Evolutionary conservation across 2,329 filamentous ascomycete genomes (phyloP).

Genomic region (Ophiocordyceps unilateralis): DNA sequence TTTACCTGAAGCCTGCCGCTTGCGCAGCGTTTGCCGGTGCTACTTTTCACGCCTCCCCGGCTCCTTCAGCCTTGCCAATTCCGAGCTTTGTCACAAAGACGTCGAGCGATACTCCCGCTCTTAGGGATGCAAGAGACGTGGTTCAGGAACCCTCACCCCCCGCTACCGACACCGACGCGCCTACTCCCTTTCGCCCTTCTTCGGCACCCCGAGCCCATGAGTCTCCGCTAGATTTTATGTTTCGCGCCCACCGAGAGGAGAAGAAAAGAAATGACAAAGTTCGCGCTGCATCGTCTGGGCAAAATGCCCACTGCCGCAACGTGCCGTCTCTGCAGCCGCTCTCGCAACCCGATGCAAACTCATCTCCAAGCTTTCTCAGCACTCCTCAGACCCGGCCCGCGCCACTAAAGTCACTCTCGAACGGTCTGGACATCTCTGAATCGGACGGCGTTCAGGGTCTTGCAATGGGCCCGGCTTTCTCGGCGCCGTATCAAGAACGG

Average conservation of each 20-base stretch:
- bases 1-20: constrained; percentile 25
- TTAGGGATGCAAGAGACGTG: constrained; percentile 17
- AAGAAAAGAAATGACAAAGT: constrained; percentile 42
- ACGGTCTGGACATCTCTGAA: constrained; percentile 26
- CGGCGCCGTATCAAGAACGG: constrained; percentile 45
- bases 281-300: constrained; percentile 20
- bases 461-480: constrained; percentile 48
- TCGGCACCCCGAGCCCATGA: constrained; percentile 25
- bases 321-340: constrained; percentile 28
- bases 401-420: constrained; percentile 7
- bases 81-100: constrained; percentile 73
- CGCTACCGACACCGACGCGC: constrained; percentile 32
- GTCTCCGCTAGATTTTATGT: constrained; percentile 79
- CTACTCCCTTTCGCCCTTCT: constrained; percentile 23
- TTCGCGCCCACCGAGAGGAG: constrained; percentile 71
- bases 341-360: constrained; percentile 14
- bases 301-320: neutral
- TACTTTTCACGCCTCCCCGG: constrained; percentile 88
- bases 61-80: constrained; percentile 74
- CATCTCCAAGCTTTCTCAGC: constrained; percentile 7
- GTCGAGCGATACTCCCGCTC: constrained; percentile 42
- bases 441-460: constrained; percentile 41
- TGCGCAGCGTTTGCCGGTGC: constrained; percentile 69
- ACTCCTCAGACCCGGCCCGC: constrained; percentile 10
- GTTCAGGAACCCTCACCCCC: constrained; percentile 31